Evolutionary conservation across 2,329 filamentous ascomycete species (phyloP), one percentile per base, ranked within the genome.

Genomic region (Graphilbum fragrans): DNA sequence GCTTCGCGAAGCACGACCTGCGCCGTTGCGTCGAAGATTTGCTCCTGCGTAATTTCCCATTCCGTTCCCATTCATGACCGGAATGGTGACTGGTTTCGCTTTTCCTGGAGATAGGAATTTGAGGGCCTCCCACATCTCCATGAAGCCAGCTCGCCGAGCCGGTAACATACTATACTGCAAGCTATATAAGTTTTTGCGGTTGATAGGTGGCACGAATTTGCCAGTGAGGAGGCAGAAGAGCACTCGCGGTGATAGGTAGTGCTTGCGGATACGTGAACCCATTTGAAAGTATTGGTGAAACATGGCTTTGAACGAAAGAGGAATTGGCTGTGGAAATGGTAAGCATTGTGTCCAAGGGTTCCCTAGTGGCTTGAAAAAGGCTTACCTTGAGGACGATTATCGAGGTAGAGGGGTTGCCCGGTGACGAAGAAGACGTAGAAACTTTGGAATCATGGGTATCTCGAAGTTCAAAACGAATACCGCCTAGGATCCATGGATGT

Each of bases 121-220:
- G 42, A 92, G 63, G 32, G 75, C 72, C 35, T 72, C 68, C 92
- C 93, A 98, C 58, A 96, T 81, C 56, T 95, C 87, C 52, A 74
- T 69, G 43, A 96, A 82, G 2, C 81, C 79, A 0, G 86, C 82
- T 35, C 93, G 69, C 41, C 75, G 74, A 8, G 85, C 82, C 0
- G 93, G 93, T 33, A 98, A 70, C 86, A 96, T 96, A 64, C 86
- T 94, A 61, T 98, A 98, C 63, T 98, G 92, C 53, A 98, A 68
- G 51, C 86, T 93, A 62, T 98, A 98, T 39, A 98, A 69, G 55
- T 92, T 93, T 56, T 88, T 90, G 40, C 93, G 77, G 57, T 95
- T 88, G 38, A 98, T 93, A 0, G 93, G 90, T 12, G 90, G 92
- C 2, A 96, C 87, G 50, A 95, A 95, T 46, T 83, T 84, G 44